Percentiles rank a stretch among this genome's conserved stretches.
phyloP scores from a whole-genome alignment of 2,329 filamentous ascomycete genomes.

The Penicillium sp. region DNA sequence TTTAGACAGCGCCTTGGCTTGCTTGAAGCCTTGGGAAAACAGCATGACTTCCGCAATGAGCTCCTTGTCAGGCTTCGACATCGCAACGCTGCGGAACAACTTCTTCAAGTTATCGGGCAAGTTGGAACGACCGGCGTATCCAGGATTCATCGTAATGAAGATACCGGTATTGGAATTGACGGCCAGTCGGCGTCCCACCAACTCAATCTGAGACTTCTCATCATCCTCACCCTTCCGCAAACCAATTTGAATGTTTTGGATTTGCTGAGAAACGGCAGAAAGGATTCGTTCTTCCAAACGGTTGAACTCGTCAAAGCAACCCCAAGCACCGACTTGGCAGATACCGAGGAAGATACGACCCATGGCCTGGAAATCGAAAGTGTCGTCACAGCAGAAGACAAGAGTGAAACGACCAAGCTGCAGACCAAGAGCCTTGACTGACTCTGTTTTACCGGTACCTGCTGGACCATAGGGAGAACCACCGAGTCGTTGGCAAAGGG shows the following conservation, averaged over 20 bases:
- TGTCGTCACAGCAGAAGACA: conserved; percentile 99
- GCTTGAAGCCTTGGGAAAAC: conserved; percentile 98
- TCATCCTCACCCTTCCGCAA: conserved; percentile 82
- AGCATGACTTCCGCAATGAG: conserved; percentile 99
- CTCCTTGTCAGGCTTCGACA: conserved; percentile 99
- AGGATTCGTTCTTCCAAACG: conserved; percentile 96
- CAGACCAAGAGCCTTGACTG: conserved; percentile 94
- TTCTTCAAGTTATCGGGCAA: conserved; percentile 99
- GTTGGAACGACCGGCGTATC: conserved; percentile 97
- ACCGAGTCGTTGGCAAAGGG: conserved; percentile 89
- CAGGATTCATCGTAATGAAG: conserved; percentile 99
- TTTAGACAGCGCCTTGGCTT: conserved; percentile 89
- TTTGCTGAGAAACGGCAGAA: conserved; percentile 97
- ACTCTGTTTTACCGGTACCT: conserved; percentile 98
- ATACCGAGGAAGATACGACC: conserved; percentile 99
- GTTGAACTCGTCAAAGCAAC: conserved; percentile 99
- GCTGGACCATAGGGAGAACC: conserved; percentile 97
- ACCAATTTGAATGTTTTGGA: conserved; percentile 98
- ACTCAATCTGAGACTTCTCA: conserved; percentile 84
- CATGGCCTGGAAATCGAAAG: conserved; percentile 99
- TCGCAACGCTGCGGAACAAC: conserved; percentile 96
- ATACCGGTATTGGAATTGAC: conserved; percentile 95
- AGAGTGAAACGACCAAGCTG: conserved; percentile 97
- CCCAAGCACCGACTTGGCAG: conserved; percentile 98
- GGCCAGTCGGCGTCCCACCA: conserved; percentile 84